These are phyloP conservation scores for Gyromitra esculenta DNA, from an alignment of 2,329 filamentous ascomycete species.

Conservation along the genomic window DNA sequence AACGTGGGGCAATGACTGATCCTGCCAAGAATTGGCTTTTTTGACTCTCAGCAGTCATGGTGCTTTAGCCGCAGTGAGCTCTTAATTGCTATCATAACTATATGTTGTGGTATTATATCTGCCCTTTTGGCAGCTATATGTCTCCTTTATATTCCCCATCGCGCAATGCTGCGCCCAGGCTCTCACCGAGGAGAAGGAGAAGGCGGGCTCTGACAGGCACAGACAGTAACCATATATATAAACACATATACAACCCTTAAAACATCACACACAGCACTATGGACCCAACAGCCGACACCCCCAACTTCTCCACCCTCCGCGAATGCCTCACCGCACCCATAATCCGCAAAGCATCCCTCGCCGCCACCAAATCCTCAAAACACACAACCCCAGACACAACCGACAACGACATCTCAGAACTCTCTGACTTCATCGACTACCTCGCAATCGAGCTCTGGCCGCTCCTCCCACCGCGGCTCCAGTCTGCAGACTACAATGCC, in stretches of 20 bases:
- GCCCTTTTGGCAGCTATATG: background rate
- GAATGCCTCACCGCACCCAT: slow-evolving; percentile 77
- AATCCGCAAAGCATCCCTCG: slow-evolving; percentile 67
- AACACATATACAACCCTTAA: background rate
- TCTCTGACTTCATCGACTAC: slow-evolving; percentile 84
- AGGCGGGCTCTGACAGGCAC: slow-evolving; percentile 1
- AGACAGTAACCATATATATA: background rate
- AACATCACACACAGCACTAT: slow-evolving; percentile 2
- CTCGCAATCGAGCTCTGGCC: slow-evolving; percentile 75
- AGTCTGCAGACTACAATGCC: slow-evolving; percentile 62
- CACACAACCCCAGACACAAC: background rate
- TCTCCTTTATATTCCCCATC: background rate
- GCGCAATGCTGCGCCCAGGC: background rate
- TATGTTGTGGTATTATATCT: too few species aligned
- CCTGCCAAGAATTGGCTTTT: slow-evolving; percentile 21
- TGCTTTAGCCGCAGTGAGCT: too few species aligned
- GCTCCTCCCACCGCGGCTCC: slow-evolving; percentile 70
- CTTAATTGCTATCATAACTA: too few species aligned
- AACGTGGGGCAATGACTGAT: slow-evolving; percentile 27
- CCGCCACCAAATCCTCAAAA: background rate
- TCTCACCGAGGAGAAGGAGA: background rate
- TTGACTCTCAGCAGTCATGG: background rate
- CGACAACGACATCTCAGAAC: slow-evolving; percentile 62
- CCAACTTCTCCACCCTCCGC: slow-evolving; percentile 75
- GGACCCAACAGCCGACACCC: slow-evolving; percentile 54